phyloP scores from a whole-genome alignment of 2,329 filamentous ascomycete genomes.

The Ascochyta koolunga region DNA sequence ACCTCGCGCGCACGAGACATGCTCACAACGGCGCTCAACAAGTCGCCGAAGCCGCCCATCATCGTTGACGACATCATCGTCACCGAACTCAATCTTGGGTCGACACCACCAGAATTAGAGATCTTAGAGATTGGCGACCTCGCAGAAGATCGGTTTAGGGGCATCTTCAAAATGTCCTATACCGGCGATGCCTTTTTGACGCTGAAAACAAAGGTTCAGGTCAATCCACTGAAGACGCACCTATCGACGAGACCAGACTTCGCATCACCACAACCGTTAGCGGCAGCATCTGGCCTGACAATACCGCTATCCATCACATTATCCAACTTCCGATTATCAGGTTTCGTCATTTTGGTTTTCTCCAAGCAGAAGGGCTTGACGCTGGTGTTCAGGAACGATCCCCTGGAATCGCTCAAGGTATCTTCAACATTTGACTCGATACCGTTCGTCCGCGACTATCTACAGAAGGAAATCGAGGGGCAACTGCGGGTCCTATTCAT shows the following conservation, averaged over 20 bases:
- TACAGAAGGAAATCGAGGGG: constrained; percentile 93
- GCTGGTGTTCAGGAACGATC: constrained; percentile 96
- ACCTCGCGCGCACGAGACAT: constrained; percentile 90
- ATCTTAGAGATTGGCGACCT: constrained; percentile 97
- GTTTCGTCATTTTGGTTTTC: constrained; percentile 97
- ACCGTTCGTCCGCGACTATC: constrained; percentile 94
- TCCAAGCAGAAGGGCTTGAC: constrained; percentile 97
- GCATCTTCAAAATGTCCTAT: constrained; percentile 99
- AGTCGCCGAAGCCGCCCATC: constrained; percentile 95
- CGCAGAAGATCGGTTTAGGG: constrained; percentile 93
- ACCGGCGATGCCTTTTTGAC: constrained; percentile 94
- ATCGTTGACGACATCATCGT: constrained; percentile 99
- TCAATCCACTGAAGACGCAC: constrained; percentile 96
- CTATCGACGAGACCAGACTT: constrained; percentile 89
- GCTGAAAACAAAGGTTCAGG: constrained; percentile 93
- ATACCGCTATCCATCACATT: constrained; percentile 97
- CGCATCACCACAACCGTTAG: constrained; percentile 89
- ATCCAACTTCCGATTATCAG: constrained; percentile 92
- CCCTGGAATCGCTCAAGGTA: constrained; percentile 95
- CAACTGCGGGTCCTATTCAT: constrained; percentile 94
- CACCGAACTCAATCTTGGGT: constrained; percentile 95
- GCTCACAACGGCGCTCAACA: constrained; percentile 93
- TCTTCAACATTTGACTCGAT: constrained; percentile 99
- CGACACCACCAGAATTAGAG: constrained; percentile 91
- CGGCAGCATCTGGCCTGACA: constrained; percentile 87